Evolutionary conservation across 2,329 filamentous ascomycete species (phyloP).

Genomic region (Blastomyces emzantsi): DNA sequence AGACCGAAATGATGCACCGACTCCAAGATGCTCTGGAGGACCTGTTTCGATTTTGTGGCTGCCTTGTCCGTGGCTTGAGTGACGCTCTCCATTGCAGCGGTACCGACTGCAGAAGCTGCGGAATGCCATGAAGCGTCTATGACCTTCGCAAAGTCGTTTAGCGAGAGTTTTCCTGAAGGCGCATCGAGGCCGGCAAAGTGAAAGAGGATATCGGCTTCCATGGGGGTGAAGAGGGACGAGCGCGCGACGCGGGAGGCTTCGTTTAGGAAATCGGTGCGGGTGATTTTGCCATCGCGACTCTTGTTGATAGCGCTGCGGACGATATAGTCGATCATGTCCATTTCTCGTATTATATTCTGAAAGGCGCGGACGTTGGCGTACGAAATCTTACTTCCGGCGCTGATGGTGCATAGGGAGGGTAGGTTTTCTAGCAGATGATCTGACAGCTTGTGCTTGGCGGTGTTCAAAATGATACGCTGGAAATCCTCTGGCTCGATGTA

Average conservation of each 20-base stretch:
- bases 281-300: constrained; percentile 85
- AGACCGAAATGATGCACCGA: constrained; percentile 85
- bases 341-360: constrained; percentile 95
- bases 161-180: constrained; percentile 71
- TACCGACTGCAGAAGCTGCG: constrained; percentile 49
- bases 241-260: constrained; percentile 84
- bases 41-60: constrained; percentile 46
- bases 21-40: constrained; percentile 59
- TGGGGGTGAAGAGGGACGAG: constrained; percentile 93
- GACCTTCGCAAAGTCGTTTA: constrained; percentile 86
- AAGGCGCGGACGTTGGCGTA: constrained; percentile 97
- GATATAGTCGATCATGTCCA: constrained; percentile 94
- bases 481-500: constrained; percentile 96
- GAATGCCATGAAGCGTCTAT: constrained; percentile 81
- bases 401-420: constrained; percentile 89
- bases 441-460: constrained; percentile 88
- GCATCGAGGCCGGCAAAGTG: constrained; percentile 93
- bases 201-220: constrained; percentile 98
- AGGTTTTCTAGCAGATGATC: constrained; percentile 91
- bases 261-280: constrained; percentile 85
- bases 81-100: constrained; percentile 35
- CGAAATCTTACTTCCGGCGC: constrained; percentile 81
- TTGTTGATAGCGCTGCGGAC: constrained; percentile 76
- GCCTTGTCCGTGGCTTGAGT: constrained; percentile 43
- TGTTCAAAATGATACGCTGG: constrained; percentile 91